Conservation (phyloP, 2,329 filamentous ascomycete genomes). For the Zymoseptoria brevis region DNA sequence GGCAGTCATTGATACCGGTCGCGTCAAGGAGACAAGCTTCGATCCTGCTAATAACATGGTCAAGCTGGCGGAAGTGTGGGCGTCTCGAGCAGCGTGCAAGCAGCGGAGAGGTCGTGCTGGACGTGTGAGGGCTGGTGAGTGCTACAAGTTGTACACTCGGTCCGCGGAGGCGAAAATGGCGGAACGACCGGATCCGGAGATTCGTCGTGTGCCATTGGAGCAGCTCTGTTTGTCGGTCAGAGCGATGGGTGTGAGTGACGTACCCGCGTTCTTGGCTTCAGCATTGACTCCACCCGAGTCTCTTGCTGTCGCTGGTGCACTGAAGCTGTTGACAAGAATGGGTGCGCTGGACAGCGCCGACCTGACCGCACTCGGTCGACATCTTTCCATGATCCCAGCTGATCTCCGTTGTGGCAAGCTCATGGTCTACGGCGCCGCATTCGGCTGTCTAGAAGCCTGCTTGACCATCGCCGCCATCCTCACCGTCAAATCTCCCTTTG, state of each 20-base stretch:
- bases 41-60: slow-evolving; percentile 90
- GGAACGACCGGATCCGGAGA: slow-evolving; percentile 85
- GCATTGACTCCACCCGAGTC: slow-evolving; percentile 84
- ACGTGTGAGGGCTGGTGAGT: slow-evolving; percentile 80
- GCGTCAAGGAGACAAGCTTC: slow-evolving; percentile 94
- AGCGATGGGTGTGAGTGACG: slow-evolving; percentile 83
- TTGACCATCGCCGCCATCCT: slow-evolving; percentile 85
- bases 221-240: slow-evolving; percentile 91
- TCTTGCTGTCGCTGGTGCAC: slow-evolving; percentile 75
- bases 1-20: slow-evolving; percentile 87
- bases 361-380: slow-evolving; percentile 81
- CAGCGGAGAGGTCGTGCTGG: slow-evolving; percentile 89
- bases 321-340: slow-evolving; percentile 72
- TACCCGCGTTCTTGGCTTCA: slow-evolving; percentile 70
- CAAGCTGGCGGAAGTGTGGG: slow-evolving; percentile 90
- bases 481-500: slow-evolving; percentile 80
- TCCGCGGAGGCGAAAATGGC: slow-evolving; percentile 79
- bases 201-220: slow-evolving; percentile 83
- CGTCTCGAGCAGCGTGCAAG: slow-evolving; percentile 86
- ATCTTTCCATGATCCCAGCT: slow-evolving; percentile 90
- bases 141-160: slow-evolving; percentile 91
- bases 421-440: slow-evolving; percentile 90
- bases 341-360: slow-evolving; percentile 80
- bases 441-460: slow-evolving; percentile 82
- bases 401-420: slow-evolving; percentile 90